Conservation (phyloP, 805 yeast species). For the Starmera dryadoides region DNA sequence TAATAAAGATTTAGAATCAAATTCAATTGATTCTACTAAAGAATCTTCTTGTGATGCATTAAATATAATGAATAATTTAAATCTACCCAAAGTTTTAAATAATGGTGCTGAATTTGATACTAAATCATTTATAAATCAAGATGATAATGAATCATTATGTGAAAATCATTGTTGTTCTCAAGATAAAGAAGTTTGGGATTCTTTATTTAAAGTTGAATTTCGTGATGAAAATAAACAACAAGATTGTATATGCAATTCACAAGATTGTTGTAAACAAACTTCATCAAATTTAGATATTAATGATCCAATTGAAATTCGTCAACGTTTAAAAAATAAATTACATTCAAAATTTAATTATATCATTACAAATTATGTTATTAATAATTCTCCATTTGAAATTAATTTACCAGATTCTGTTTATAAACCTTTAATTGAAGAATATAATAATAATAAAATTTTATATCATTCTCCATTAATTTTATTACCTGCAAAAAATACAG, state of each 20-base stretch:
- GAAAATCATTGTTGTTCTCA: background rate
- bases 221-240: constrained; percentile 3
- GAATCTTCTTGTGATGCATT: too few relatives aligned
- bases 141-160: background rate
- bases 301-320: constrained; percentile 9
- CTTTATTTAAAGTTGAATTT: constrained; percentile 6
- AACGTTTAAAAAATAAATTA: constrained; percentile 12
- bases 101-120: constrained; percentile 14
- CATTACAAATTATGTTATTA: constrained; percentile 30
- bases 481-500: constrained; percentile 23
- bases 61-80: background rate
- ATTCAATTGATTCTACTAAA: too few relatives aligned
- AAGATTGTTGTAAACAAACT: too few relatives aligned
- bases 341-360: constrained; percentile 30
- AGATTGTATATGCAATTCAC: too few relatives aligned
- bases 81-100: constrained; percentile 10
- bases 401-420: constrained; percentile 36
- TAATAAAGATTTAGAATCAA: too few relatives aligned
- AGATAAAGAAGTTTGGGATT: constrained; percentile 10
- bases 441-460: constrained; percentile 16
- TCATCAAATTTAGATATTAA: too few relatives aligned
- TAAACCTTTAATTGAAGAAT: constrained; percentile 21
- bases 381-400: constrained; percentile 39
- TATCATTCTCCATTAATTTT: constrained; percentile 25
- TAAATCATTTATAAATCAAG: constrained; percentile 11